These are phyloP conservation scores for Xerocomus potaroensis DNA, from an alignment of 768 basidiomycete genomes.

Conservation along the genomic window DNA sequence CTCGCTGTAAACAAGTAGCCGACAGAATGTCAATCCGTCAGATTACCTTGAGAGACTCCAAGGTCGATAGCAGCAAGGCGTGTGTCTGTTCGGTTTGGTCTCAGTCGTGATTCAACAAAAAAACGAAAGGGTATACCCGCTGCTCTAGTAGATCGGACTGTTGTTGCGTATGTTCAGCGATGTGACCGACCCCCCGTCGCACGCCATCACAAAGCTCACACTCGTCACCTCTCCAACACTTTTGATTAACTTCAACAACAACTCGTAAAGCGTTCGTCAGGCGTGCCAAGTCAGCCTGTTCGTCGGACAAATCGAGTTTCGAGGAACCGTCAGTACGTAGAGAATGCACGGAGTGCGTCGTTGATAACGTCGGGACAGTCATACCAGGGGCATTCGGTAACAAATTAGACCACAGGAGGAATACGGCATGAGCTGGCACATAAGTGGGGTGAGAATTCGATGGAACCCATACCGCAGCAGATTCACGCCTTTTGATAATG, in stretches of 20 bases:
- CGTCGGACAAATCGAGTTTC: conserved; percentile 28
- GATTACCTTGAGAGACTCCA: conserved; percentile 73
- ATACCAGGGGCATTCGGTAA: conserved; percentile 32
- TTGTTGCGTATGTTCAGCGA: conserved; percentile 62
- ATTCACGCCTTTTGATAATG: conserved; percentile 84
- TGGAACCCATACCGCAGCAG: conserved; percentile 78
- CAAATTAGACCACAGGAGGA: conserved; percentile 44
- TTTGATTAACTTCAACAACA: conserved; percentile 71
- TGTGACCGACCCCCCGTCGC: conserved; percentile 60
- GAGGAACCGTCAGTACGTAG: conserved; percentile 10
- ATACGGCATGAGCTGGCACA: conserved; percentile 67
- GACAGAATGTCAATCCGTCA: not conserved
- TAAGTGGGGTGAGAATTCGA: conserved; percentile 59
- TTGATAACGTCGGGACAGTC: conserved; percentile 16
- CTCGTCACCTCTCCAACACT: conserved; percentile 79
- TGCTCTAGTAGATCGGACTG: conserved; percentile 72
- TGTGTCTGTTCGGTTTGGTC: conserved; percentile 46
- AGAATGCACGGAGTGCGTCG: conserved; percentile 12
- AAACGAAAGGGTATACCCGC: conserved; percentile 45
- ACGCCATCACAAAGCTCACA: conserved; percentile 82
- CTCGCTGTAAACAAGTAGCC: conserved; percentile 8
- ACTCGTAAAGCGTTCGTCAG: conserved; percentile 79
- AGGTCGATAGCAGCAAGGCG: conserved; percentile 56
- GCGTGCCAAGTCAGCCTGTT: conserved; percentile 79
- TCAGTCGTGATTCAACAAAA: not conserved